Percentiles rank a stretch among this genome's conserved stretches.
These are phyloP conservation scores for Neocucurbitaria cava DNA, from an alignment of 2,329 filamentous ascomycete species.

Conservation along the genomic window DNA sequence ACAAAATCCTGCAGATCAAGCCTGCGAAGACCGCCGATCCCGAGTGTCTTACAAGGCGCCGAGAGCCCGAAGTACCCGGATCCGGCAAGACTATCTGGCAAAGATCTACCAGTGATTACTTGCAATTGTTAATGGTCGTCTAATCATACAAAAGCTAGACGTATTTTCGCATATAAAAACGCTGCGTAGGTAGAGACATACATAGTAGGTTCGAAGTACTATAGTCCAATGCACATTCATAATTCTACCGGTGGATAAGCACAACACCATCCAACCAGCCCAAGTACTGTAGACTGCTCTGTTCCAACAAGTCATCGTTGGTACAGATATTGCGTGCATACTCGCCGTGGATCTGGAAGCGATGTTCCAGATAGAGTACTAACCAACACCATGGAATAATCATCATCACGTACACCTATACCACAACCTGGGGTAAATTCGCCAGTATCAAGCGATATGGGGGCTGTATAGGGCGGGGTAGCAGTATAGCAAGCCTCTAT, in stretches of 20 bases:
- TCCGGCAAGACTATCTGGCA: not conserved
- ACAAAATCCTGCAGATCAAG: not conserved
- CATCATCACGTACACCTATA: not conserved
- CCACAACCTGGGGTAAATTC: not conserved
- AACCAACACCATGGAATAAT: conserved; percentile 1
- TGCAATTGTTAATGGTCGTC: not conserved
- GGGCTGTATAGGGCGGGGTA: not conserved
- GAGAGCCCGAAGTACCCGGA: not conserved
- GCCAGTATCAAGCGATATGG: not conserved
- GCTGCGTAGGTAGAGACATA: too few relatives aligned
- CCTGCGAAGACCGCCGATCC: not conserved
- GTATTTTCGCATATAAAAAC: not conserved
- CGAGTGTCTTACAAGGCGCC: not conserved
- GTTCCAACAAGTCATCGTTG: conserved; percentile 3
- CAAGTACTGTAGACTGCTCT: too few relatives aligned
- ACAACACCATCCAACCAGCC: not conserved
- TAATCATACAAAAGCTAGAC: not conserved
- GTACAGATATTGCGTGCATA: conserved; percentile 11
- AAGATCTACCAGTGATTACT: not conserved
- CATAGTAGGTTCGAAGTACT: too few relatives aligned
- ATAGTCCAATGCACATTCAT: too few relatives aligned
- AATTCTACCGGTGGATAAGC: not conserved
- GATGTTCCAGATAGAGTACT: conserved; percentile 9
- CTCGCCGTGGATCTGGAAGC: conserved; percentile 5
- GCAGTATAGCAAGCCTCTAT: not conserved